Evolutionary conservation across 2,329 filamentous ascomycete genomes (phyloP).

Genomic region (Phialocephala subalpina): DNA sequence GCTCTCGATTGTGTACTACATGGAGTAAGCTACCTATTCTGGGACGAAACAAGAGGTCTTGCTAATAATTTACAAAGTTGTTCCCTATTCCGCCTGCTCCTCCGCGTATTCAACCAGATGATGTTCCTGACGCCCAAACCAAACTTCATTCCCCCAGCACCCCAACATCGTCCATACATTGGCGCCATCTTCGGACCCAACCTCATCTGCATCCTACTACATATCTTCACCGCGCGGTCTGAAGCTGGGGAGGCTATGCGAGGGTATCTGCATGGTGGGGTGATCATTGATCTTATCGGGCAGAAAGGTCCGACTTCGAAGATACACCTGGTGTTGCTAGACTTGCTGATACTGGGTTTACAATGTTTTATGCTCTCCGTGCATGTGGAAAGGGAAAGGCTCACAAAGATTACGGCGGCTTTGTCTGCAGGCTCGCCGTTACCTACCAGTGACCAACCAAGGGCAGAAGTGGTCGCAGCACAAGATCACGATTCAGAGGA

Average conservation of each 20-base stretch:
- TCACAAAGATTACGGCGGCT: constrained; percentile 48
- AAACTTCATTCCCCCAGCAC: constrained; percentile 61
- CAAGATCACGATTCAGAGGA: constrained; percentile 45
- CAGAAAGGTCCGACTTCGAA: constrained; percentile 68
- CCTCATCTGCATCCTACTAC: constrained; percentile 65
- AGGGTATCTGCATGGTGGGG: constrained; percentile 72
- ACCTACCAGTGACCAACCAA: constrained; percentile 21
- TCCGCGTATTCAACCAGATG: constrained; percentile 66
- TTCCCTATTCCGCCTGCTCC: constrained; percentile 68
- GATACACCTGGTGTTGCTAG: constrained; percentile 61
- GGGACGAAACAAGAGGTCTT: neutral
- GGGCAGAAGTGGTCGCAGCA: constrained; percentile 27
- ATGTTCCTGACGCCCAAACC: constrained; percentile 69
- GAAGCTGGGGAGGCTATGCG: constrained; percentile 66
- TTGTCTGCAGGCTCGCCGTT: constrained; percentile 21
- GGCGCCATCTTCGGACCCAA: constrained; percentile 66
- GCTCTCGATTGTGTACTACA: constrained; percentile 72
- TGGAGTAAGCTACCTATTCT: constrained; percentile 63
- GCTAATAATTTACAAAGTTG: constrained; percentile 54
- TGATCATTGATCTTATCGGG: constrained; percentile 73
- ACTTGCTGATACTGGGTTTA: constrained; percentile 61
- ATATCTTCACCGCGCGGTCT: constrained; percentile 63
- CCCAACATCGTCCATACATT: constrained; percentile 62
- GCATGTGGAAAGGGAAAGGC: constrained; percentile 65
- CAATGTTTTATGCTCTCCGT: constrained; percentile 72